A percentile compares a stretch with the other conserved stretches of the same genome.
Evolutionary conservation across 2,329 filamentous ascomycete species (phyloP).

Genomic region (Trichoderma aggressivum): DNA sequence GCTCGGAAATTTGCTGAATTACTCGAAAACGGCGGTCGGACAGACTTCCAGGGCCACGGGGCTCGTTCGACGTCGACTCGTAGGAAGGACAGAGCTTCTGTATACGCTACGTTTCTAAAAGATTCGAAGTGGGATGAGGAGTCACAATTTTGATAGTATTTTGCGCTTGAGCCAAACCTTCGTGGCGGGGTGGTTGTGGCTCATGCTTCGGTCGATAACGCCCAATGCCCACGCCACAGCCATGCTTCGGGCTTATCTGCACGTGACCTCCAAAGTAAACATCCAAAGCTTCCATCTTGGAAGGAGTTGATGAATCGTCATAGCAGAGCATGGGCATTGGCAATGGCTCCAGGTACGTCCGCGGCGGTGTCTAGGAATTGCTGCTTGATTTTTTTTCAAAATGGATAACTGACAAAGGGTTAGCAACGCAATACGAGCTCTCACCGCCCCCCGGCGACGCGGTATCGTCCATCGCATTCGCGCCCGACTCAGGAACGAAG

Average conservation of each 20-base stretch:
- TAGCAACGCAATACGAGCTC: slow-evolving; percentile 76
- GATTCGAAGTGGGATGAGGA: slow-evolving; percentile 28
- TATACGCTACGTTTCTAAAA: slow-evolving; percentile 6
- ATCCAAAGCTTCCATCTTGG: slow-evolving; percentile 27
- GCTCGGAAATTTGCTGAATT: background rate
- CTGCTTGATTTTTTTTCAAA: background rate
- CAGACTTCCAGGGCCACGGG: background rate
- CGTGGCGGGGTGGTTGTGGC: slow-evolving; percentile 39
- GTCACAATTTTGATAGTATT: slow-evolving; percentile 44
- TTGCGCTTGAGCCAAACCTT: slow-evolving; percentile 36
- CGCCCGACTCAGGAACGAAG: slow-evolving; percentile 67
- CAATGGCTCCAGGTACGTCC: slow-evolving; percentile 43
- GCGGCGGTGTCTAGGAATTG: background rate
- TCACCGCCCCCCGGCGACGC: slow-evolving; percentile 79
- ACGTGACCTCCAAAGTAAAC: slow-evolving; percentile 40
- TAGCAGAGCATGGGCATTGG: slow-evolving; percentile 24
- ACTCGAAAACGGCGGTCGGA: background rate
- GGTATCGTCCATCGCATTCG: slow-evolving; percentile 83
- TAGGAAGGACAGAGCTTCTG: background rate
- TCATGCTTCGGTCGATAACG: slow-evolving; percentile 12
- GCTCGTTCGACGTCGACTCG: background rate
- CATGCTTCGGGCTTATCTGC: slow-evolving; percentile 25
- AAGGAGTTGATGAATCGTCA: slow-evolving; percentile 16
- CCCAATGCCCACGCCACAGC: background rate
- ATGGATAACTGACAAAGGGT: background rate